Percentiles rank a stretch among this genome's conserved stretches.
Conservation (phyloP, 768 basidiomycete genomes). For the Panaeolus cyanescens region DNA sequence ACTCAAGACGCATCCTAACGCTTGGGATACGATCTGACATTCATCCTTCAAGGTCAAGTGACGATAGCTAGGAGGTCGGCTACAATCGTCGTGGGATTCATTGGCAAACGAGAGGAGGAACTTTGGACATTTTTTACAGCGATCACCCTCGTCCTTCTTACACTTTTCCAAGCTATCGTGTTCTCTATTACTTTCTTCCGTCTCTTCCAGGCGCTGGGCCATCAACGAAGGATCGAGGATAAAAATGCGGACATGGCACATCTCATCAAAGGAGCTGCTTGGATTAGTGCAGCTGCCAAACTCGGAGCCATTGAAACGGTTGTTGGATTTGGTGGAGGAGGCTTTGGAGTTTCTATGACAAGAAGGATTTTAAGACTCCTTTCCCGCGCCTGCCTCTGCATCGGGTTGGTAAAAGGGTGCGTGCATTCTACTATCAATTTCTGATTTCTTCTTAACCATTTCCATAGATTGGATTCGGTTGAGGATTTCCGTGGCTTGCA, state of each 20-base stretch:
- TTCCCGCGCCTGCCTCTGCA: constrained; percentile 53
- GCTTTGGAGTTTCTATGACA: constrained; percentile 53
- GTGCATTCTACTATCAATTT: constrained; percentile 18
- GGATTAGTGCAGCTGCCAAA: constrained; percentile 63
- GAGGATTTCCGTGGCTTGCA: constrained; percentile 55
- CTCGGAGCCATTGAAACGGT: constrained; percentile 67
- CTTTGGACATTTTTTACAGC: constrained; percentile 61
- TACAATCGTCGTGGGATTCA: constrained; percentile 45
- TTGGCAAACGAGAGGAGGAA: constrained; percentile 29
- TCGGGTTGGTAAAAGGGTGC: constrained; percentile 72
- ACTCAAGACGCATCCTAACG: not conserved
- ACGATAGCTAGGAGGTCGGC: not conserved
- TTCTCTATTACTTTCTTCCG: constrained; percentile 65
- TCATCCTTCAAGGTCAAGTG: not conserved
- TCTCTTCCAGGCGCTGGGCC: constrained; percentile 48
- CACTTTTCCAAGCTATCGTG: constrained; percentile 55
- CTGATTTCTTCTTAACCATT: not conserved
- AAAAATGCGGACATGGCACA: constrained; percentile 45
- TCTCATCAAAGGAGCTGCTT: constrained; percentile 61
- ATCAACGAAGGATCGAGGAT: constrained; percentile 54
- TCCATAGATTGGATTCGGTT: constrained; percentile 47
- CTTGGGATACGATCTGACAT: not conserved
- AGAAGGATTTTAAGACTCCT: constrained; percentile 61
- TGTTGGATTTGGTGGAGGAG: constrained; percentile 58
- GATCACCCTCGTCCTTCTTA: constrained; percentile 60